A percentile compares a stretch with the other conserved stretches of the same genome.
These are phyloP conservation scores for Quercus glauca DNA, from an alignment of 306 rosid genomes.

Conservation along the genomic window DNA sequence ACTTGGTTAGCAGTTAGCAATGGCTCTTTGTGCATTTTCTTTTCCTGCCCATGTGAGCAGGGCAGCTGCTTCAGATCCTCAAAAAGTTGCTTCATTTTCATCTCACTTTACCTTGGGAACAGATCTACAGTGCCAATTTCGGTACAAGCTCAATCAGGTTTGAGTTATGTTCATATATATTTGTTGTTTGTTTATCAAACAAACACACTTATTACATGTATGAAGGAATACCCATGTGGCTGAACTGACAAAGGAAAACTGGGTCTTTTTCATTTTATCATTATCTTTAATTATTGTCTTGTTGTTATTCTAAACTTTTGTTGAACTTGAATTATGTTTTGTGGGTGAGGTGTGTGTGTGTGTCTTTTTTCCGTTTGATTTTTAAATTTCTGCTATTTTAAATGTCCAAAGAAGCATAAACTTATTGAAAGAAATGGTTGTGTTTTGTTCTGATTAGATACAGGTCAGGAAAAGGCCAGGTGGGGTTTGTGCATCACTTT, in stretches of 20 bases:
- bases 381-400: constrained; percentile 7
- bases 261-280: constrained; percentile 12
- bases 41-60: constrained; percentile 43
- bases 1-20: constrained; percentile 8
- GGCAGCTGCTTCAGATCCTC: constrained; percentile 28
- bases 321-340: neutral
- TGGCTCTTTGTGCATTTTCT: constrained; percentile 73
- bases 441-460: constrained; percentile 23
- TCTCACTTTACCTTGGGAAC: constrained; percentile 37
- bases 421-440: constrained; percentile 28
- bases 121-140: constrained; percentile 36
- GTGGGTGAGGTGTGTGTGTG: neutral
- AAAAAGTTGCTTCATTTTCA: constrained; percentile 23
- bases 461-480: constrained; percentile 53
- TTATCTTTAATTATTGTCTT: neutral
- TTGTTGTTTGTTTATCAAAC: neutral
- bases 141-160: constrained; percentile 52
- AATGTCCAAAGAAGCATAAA: neutral
- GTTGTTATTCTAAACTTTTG: neutral
- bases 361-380: neutral
- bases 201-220: constrained; percentile 1
- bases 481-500: constrained; percentile 69
- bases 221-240: constrained; percentile 17
- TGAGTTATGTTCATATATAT: neutral
- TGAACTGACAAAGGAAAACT: neutral